Percentiles rank a stretch among this genome's conserved stretches.
Evolutionary conservation across 495 filamentous ascomycete genomes (phyloP).

Genomic region (Penicillium robsamsonii): DNA sequence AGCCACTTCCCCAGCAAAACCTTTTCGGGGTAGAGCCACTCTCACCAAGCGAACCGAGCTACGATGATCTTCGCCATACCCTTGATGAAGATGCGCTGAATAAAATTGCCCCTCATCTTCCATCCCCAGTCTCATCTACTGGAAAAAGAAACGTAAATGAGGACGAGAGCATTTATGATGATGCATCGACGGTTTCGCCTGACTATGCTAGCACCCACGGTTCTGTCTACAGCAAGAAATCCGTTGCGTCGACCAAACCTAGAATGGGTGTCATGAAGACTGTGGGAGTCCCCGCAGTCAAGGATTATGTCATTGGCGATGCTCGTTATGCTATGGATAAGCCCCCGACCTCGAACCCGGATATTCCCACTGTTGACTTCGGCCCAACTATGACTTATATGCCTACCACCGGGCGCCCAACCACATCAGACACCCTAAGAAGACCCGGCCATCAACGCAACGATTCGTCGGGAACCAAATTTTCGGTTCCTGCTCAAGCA

Average conservation of each 20-base stretch:
- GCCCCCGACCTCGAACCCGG: slow-evolving; percentile 35
- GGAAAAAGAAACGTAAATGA: slow-evolving; percentile 26
- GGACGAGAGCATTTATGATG: slow-evolving; percentile 50
- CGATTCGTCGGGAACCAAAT: slow-evolving; percentile 38
- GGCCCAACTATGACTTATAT: slow-evolving; percentile 72
- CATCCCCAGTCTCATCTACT: slow-evolving; percentile 30
- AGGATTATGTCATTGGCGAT: slow-evolving; percentile 60
- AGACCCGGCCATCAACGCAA: slow-evolving; percentile 40
- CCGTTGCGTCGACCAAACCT: slow-evolving; percentile 63
- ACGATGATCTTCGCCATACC: slow-evolving; percentile 62
- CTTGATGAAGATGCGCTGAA: slow-evolving; percentile 66
- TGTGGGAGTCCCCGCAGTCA: slow-evolving; percentile 60
- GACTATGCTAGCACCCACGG: slow-evolving; percentile 70
- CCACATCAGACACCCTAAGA: slow-evolving; percentile 37
- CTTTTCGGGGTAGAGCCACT: slow-evolving; percentile 8
- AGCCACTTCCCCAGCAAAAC: slow-evolving; percentile 57
- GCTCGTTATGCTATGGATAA: slow-evolving; percentile 49
- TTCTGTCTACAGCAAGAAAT: slow-evolving; percentile 59
- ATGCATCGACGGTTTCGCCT: slow-evolving; percentile 49
- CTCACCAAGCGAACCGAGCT: slow-evolving; percentile 48
- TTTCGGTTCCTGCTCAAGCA: slow-evolving; percentile 25
- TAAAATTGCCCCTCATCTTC: slow-evolving; percentile 37
- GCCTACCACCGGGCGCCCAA: slow-evolving; percentile 49
- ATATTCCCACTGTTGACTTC: slow-evolving; percentile 81
- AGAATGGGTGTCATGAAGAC: slow-evolving; percentile 81